phyloP scores from a whole-genome alignment of 495 filamentous ascomycete genomes.

The Ramalina peruviana region DNA sequence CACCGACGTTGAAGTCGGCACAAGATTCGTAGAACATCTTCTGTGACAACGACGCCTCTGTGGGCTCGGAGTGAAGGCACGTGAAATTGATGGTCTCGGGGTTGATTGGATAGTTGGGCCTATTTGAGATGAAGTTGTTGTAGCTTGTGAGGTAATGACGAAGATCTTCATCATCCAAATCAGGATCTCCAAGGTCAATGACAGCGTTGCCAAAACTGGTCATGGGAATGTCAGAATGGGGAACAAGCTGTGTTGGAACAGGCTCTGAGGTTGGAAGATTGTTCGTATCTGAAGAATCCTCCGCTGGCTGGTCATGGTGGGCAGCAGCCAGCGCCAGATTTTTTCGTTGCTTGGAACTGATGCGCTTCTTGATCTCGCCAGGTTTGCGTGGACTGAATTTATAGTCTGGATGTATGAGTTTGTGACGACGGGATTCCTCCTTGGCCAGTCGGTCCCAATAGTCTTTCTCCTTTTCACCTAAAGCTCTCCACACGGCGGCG shows the following conservation, averaged over 20 bases:
- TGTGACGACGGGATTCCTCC: conserved; percentile 27
- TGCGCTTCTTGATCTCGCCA: conserved; percentile 31
- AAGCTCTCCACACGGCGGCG: conserved; percentile 29
- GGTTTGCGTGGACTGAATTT: conserved; percentile 36
- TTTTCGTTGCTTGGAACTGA: background rate
- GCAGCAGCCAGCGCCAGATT: background rate
- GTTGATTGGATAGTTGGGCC: background rate
- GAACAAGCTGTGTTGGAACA: background rate
- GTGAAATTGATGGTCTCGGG: background rate
- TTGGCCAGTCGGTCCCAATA: conserved; percentile 25
- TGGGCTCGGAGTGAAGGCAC: background rate
- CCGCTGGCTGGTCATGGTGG: too few relatives aligned
- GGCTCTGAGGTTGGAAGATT: background rate
- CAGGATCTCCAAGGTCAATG: background rate
- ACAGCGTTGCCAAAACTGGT: conserved; percentile 2
- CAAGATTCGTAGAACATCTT: background rate
- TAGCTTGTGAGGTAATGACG: background rate
- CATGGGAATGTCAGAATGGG: background rate
- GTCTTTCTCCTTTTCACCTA: conserved; percentile 21
- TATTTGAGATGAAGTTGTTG: background rate
- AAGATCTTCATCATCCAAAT: background rate
- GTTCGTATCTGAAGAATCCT: background rate
- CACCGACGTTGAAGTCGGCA: background rate
- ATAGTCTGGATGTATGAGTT: conserved; percentile 31
- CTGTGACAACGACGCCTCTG: background rate